These are phyloP conservation scores for Massariosphaeria phaeospora DNA, from an alignment of 495 filamentous ascomycete species.

Conservation along the genomic window DNA sequence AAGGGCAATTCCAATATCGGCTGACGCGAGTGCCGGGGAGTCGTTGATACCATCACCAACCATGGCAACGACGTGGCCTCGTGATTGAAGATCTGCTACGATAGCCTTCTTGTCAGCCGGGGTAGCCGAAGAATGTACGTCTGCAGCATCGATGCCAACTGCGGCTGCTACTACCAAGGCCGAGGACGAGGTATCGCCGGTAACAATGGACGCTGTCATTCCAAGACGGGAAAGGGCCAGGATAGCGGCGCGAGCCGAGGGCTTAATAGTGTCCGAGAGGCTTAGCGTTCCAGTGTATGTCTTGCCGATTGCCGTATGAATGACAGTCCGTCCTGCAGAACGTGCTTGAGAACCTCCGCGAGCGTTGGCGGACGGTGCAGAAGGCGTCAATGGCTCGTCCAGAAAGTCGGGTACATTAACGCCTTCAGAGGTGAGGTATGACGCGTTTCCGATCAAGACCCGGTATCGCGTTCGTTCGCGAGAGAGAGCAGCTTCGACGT, in stretches of 20 bases:
- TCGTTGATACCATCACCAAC: constrained; percentile 99
- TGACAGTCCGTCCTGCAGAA: constrained; percentile 69
- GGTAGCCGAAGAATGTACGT: constrained; percentile 76
- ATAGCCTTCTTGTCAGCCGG: constrained; percentile 86
- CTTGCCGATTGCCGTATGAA: constrained; percentile 83
- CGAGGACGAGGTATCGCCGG: constrained; percentile 79
- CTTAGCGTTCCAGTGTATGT: constrained; percentile 74
- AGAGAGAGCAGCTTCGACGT: constrained; percentile 68
- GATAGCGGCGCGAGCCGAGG: constrained; percentile 75
- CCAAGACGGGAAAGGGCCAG: constrained; percentile 78
- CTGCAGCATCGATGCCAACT: constrained; percentile 69
- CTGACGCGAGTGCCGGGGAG: constrained; percentile 89
- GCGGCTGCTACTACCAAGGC: constrained; percentile 74
- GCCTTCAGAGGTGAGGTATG: constrained; percentile 64
- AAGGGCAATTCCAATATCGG: constrained; percentile 88
- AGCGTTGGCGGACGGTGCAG: constrained; percentile 35
- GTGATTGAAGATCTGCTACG: constrained; percentile 65
- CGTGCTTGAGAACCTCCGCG: constrained; percentile 36
- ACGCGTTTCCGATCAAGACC: constrained; percentile 76
- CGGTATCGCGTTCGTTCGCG: constrained; percentile 63
- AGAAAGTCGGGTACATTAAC: constrained; percentile 62
- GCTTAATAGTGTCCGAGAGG: constrained; percentile 86
- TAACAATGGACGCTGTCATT: constrained; percentile 84
- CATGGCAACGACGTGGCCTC: constrained; percentile 82
- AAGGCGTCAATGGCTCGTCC: constrained; percentile 32